Evolutionary conservation across 768 basidiomycete species (phyloP).

Genomic region (Xerocomellus chrysenteron): DNA sequence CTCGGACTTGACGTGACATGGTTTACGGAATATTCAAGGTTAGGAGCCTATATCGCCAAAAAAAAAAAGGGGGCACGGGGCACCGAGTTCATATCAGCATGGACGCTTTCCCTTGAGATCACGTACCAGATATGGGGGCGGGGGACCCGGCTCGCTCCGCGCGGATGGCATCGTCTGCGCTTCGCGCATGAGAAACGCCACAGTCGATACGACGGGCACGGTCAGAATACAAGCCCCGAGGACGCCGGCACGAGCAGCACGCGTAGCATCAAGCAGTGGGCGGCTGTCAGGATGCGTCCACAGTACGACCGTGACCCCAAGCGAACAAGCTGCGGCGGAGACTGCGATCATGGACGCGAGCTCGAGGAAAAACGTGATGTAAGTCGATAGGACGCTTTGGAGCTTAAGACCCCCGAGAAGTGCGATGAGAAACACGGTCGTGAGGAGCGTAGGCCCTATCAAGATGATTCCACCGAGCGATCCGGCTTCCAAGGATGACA

Average conservation of each 20-base stretch:
- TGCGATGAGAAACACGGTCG: not conserved
- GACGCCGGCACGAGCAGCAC: slow-evolving; percentile 14
- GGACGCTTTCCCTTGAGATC: not conserved
- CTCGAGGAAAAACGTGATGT: slow-evolving; percentile 8
- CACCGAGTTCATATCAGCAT: not conserved
- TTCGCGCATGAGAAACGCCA: slow-evolving; percentile 1
- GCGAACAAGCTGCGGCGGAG: slow-evolving; percentile 13
- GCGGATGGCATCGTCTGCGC: slow-evolving; percentile 2
- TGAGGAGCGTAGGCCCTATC: slow-evolving; percentile 6
- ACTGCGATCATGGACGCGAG: slow-evolving; percentile 6
- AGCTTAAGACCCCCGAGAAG: not conserved
- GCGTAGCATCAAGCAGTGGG: slow-evolving; percentile 4
- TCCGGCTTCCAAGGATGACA: slow-evolving; percentile 12
- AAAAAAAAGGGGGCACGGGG: not conserved
- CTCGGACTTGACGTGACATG: not conserved
- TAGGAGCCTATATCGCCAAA: not conserved
- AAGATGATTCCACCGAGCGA: slow-evolving; percentile 15
- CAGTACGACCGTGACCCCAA: slow-evolving; percentile 6
- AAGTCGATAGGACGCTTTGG: not conserved
- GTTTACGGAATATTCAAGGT: not conserved
- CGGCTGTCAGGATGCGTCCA: not conserved
- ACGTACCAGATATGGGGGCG: slow-evolving; percentile 5
- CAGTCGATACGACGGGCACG: slow-evolving; percentile 6
- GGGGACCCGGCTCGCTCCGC: not conserved
- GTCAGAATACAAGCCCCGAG: slow-evolving; percentile 10